These are phyloP conservation scores for Senecio squalidus DNA, from an alignment of 140 eudicot genomes.

Conservation along the genomic window DNA sequence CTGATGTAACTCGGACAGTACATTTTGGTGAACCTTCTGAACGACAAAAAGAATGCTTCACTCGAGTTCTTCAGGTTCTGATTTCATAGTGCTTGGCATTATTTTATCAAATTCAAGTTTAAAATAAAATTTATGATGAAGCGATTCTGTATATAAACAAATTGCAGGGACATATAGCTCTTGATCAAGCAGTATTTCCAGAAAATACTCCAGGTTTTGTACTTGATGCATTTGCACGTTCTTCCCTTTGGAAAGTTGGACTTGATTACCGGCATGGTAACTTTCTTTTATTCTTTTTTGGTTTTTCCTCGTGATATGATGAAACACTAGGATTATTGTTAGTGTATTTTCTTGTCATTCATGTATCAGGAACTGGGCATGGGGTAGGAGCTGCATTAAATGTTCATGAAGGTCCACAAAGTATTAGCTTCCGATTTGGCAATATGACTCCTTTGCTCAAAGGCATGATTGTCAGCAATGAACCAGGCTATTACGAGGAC, in stretches of 20 bases:
- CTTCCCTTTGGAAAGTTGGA: conserved; percentile 96
- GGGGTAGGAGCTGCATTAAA: conserved; percentile 99
- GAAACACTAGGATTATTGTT: background rate
- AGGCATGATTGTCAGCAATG: conserved; percentile 97
- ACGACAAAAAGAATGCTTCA: conserved; percentile 85
- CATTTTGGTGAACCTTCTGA: conserved; percentile 93
- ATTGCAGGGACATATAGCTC: conserved; percentile 95
- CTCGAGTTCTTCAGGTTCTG: conserved; percentile 86
- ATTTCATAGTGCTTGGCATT: no score
- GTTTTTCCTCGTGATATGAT: conserved; percentile 7
- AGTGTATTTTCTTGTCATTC: background rate
- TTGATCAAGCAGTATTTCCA: conserved; percentile 93
- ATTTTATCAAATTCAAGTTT: no score
- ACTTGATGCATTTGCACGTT: conserved; percentile 95
- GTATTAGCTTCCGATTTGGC: conserved; percentile 89
- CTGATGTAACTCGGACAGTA: conserved; percentile 89
- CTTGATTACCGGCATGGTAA: conserved; percentile 98
- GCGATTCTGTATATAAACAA: conserved; percentile 1
- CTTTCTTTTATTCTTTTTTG: background rate
- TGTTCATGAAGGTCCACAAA: conserved; percentile 99
- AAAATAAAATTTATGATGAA: background rate
- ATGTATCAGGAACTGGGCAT: conserved; percentile 84
- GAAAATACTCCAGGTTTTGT: conserved; percentile 94
- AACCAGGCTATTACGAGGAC: conserved; percentile 98
- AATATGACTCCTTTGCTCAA: conserved; percentile 78